Evolutionary conservation across 805 yeast species (phyloP).

Genomic region (Blastobotrys chiropterorum): DNA sequence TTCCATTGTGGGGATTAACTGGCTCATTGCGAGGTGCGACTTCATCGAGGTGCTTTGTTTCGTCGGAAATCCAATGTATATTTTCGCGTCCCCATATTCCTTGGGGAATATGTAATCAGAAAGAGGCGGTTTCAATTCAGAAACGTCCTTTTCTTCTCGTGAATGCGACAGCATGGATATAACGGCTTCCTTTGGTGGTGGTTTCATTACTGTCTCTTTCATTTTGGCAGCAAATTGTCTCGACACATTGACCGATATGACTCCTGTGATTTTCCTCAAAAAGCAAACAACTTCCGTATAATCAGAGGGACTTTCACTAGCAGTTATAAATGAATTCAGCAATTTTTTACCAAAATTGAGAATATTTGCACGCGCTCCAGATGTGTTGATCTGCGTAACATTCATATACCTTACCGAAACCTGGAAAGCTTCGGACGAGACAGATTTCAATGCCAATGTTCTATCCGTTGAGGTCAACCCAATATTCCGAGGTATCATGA

Average conservation of each 20-base stretch:
- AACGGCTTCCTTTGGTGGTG: conserved; percentile 33
- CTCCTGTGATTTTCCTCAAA: conserved; percentile 29
- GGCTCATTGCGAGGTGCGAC: conserved; percentile 34
- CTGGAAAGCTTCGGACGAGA: conserved; percentile 24
- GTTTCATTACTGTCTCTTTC: conserved; percentile 35
- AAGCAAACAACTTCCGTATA: conserved; percentile 25
- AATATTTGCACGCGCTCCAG: conserved; percentile 19
- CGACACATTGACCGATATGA: conserved; percentile 27
- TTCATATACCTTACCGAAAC: conserved; percentile 30
- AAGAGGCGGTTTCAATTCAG: conserved; percentile 29
- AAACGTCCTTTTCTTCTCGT: conserved; percentile 25
- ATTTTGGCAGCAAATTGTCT: conserved; percentile 27
- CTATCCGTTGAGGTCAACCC: conserved; percentile 23
- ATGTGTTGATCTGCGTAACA: conserved; percentile 29
- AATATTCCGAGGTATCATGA: conserved; percentile 23
- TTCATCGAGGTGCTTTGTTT: conserved; percentile 35
- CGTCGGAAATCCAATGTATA: conserved; percentile 38
- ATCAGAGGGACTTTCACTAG: conserved; percentile 28
- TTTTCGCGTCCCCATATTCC: conserved; percentile 32
- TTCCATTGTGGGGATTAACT: conserved; percentile 39
- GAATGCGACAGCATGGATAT: conserved; percentile 29
- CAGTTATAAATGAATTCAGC: conserved; percentile 24
- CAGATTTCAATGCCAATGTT: conserved; percentile 21
- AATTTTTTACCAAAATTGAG: conserved; percentile 28
- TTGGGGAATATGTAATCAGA: conserved; percentile 33